Evolutionary conservation across 1,284 basidiomycete species (phyloP).

Genomic region (Omphalotus olearius): DNA sequence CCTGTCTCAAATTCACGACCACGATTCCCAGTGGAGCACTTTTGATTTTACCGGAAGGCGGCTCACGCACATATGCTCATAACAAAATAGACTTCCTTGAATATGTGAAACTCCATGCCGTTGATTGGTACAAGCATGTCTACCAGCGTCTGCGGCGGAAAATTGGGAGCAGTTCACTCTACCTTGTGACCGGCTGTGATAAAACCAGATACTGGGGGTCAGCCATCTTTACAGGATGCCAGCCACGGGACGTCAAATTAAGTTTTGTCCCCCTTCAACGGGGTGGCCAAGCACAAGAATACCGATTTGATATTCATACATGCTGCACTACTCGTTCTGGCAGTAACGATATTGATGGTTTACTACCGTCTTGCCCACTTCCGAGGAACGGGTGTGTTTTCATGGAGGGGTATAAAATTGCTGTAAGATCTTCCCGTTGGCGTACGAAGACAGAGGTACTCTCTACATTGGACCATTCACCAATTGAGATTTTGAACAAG

Average conservation of each 20-base stretch:
- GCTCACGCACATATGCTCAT: not conserved
- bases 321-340: too few relatives aligned
- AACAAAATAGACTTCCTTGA: not conserved
- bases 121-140: constrained; percentile 5
- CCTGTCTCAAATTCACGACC: not conserved
- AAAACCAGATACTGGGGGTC: constrained; percentile 9
- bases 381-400: not conserved
- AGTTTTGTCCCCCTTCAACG: too few relatives aligned
- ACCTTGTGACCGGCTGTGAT: constrained; percentile 11
- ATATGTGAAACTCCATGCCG: not conserved
- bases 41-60: constrained; percentile 9
- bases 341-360: not conserved
- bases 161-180: not conserved
- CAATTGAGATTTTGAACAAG: too few relatives aligned
- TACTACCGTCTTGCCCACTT: too few relatives aligned
- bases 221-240: not conserved
- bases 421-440: not conserved
- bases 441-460: too few relatives aligned
- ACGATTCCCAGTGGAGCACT: constrained; percentile 2
- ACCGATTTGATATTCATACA: not conserved
- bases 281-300: not conserved
- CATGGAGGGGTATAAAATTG: not conserved
- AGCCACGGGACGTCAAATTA: not conserved
- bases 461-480: too few relatives aligned
- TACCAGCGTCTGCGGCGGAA: not conserved